Conservation (phyloP, 768 basidiomycete species). For the Termitomyces sp. region DNA sequence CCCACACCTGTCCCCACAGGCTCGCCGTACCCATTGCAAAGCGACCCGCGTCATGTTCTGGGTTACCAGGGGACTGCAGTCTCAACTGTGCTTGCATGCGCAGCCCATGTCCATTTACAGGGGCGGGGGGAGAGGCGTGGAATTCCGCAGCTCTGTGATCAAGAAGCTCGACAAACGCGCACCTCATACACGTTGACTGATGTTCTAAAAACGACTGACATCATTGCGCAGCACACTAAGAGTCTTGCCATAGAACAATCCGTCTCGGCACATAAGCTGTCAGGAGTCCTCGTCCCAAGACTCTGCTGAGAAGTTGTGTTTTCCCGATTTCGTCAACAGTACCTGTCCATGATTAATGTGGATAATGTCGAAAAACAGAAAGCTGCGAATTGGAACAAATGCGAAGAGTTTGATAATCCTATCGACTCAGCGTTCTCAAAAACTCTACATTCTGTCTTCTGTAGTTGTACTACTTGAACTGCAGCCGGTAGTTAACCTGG, state of each 20-base stretch:
- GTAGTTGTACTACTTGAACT: too few relatives aligned
- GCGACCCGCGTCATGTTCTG: background rate
- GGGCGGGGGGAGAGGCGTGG: background rate
- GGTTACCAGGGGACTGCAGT: background rate
- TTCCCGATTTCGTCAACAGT: background rate
- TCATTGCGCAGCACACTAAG: background rate
- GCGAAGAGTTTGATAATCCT: too few relatives aligned
- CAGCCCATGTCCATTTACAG: background rate
- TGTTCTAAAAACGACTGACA: background rate
- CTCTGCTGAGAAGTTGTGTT: background rate
- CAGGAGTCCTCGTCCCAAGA: too few relatives aligned
- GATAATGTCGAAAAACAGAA: background rate
- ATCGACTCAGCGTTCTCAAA: background rate
- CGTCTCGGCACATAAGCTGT: background rate
- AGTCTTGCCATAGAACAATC: background rate
- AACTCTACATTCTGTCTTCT: too few relatives aligned
- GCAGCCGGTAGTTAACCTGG: background rate
- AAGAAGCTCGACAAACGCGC: background rate
- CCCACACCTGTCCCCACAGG: background rate
- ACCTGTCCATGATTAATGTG: too few relatives aligned
- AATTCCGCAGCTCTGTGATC: background rate
- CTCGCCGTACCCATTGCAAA: background rate
- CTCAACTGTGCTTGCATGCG: too few relatives aligned
- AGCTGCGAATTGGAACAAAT: background rate
- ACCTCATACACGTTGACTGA: background rate